Evolutionary conservation across 1,284 basidiomycete genomes (phyloP), one percentile per base, ranked within the genome.

Genomic region (Phaffia rhodozyma): DNA sequence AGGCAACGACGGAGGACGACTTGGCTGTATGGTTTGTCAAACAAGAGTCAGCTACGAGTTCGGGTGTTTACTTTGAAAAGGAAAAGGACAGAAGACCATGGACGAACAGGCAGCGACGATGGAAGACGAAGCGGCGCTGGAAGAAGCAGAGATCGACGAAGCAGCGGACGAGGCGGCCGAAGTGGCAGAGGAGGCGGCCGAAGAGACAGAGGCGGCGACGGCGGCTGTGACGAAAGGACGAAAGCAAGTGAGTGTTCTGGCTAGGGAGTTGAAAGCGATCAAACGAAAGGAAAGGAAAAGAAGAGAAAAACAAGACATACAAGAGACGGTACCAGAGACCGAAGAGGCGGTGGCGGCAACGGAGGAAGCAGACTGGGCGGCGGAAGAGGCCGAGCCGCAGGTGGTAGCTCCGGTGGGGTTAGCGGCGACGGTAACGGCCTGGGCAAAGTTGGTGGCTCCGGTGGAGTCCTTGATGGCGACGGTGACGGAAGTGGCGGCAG

Each of bases 401-500:
- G 61, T 52, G 34, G 61, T 63, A 21, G 54, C 34, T 6, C 61
- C 61, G 0, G 49, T 25, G 25, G 61, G 61, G 61, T 53, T 63
- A 32, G 48, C 32, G 5, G 13, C 11, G 13, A 63, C 32, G 34
- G 56, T 58, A 34, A 63, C 61, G 18, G 47, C 47, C 23, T 48
- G 47, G 50, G 61, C 61, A 52, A 29, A 58, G 61, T 63, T 63
- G 49, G 23, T 18, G 23, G 29, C 29, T 21, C 61, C 61, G 16
- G 55, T 56, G 25, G 55, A 57, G 55, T 62, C 61, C 48, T 52
- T 50, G 55, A 62, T 55, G 29, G 55, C 61, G 21, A 62, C 16
- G 55, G 61, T 62, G 29, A 53, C 52, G 3, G 57, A 58, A 38
- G 81, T 82, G 48, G 79, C 80, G 0, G 76, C 58, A 2, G 73